Base-by-base conservation (phyloP, 768 basidiomycete species). In the Kondoa subrosea region DNA sequence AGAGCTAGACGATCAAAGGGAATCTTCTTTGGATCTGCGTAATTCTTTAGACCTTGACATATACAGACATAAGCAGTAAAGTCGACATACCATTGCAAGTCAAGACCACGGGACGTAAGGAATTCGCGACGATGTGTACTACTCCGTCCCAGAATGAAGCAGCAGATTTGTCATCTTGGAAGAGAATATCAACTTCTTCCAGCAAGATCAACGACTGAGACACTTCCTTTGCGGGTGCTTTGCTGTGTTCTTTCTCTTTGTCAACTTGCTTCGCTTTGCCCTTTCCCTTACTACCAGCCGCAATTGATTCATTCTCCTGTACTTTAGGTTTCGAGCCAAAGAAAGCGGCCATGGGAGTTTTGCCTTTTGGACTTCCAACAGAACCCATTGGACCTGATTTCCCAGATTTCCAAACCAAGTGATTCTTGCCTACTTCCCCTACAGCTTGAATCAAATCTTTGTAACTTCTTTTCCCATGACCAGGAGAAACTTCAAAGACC, bases 101-200 rank as follows among this genome's bases (percentile, higher is more conserved):
- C 79, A 91, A 83, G 64, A 99, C 82, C 56, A 99, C 87, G 3
- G 95, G 93, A 67, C 95, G 80, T 72, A 83, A 84, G 72, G 89
- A 89, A 21, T 87, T 82, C 69, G 82, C 84, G 74, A 96, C 91
- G 69, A 99, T 82, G 67, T 83, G 82, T 8, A 87, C 80, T 30
- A 96, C 83, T 1, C 87, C 74, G 1, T 66, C 25, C 74, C 74
- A 75, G 56, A 73, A 97, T 71, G 84, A 86, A 33, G 76, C 75
- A 78, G 92, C 3, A 17, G 61, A 63, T 34, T 74, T 74, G 64
- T 80, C 95, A 62, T 91, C 88, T 69, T 84, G 85, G 79, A 85
- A 99, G 60, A 97, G 79, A 56, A 97, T 83, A 77, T 99, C 95
- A 4, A 90, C 93, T 75, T 99, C 95, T 76, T 99, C 95, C 16